Percentiles rank a stretch among this genome's conserved stretches.
Evolutionary conservation across 176 grass and related monocot genomes (phyloP).

Genomic region (Oryza rufipogon): DNA sequence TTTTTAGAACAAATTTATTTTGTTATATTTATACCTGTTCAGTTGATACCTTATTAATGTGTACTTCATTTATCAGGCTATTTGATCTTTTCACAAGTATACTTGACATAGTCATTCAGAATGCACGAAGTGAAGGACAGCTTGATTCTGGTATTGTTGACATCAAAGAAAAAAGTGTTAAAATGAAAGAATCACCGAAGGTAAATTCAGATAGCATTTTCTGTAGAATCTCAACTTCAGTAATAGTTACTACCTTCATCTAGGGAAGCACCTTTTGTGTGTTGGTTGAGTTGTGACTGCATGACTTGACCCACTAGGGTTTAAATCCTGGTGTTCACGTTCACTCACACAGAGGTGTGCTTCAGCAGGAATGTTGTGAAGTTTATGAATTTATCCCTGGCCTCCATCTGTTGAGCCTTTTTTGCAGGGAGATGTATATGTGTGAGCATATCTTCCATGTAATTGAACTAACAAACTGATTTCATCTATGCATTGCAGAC

Average conservation of each 20-base stretch:
- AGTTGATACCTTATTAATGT: neutral
- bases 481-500: slow-evolving; percentile 69
- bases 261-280: neutral
- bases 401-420: neutral
- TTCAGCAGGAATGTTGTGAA: neutral
- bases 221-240: neutral
- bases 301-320: neutral
- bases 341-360: neutral
- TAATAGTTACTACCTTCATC: neutral
- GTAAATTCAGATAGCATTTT: slow-evolving; percentile 44
- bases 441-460: neutral
- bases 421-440: neutral
- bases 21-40: slow-evolving; percentile 10
- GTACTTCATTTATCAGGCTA: slow-evolving; percentile 59
- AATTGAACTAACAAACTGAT: slow-evolving; percentile 13
- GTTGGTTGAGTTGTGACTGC: neutral
- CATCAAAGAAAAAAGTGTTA: slow-evolving; percentile 82
- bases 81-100: slow-evolving; percentile 92
- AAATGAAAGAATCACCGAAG: slow-evolving; percentile 80
- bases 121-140: slow-evolving; percentile 83
- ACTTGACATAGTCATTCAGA: slow-evolving; percentile 76
- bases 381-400: neutral
- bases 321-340: neutral
- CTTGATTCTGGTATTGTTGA: slow-evolving; percentile 98
- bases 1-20: slow-evolving; percentile 24